These are phyloP conservation scores for Kwoniella pini DNA, from an alignment of 768 basidiomycete species.

Conservation along the genomic window DNA sequence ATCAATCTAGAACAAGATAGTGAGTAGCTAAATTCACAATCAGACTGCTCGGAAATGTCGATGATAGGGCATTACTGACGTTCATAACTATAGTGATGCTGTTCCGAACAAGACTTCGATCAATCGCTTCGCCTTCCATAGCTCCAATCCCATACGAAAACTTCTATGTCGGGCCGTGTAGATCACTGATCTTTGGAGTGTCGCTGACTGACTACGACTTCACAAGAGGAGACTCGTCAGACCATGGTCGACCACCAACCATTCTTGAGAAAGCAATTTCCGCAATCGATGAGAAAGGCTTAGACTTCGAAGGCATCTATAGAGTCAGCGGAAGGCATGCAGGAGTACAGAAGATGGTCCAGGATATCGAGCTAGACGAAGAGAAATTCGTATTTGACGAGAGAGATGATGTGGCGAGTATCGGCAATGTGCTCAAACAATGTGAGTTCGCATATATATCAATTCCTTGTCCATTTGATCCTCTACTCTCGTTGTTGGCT, in stretches of 20 bases:
- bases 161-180: slow-evolving; percentile 72
- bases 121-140: slow-evolving; percentile 18
- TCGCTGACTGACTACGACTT: slow-evolving; percentile 86
- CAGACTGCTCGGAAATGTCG: neutral
- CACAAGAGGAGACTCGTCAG: slow-evolving; percentile 71
- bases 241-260: slow-evolving; percentile 62
- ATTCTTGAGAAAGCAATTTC: slow-evolving; percentile 76
- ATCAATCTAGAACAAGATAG: slow-evolving; percentile 74
- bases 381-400: slow-evolving; percentile 69
- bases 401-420: slow-evolving; percentile 76
- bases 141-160: slow-evolving; percentile 50
- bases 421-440: slow-evolving; percentile 77
- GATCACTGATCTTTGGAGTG: slow-evolving; percentile 85
- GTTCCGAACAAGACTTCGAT: slow-evolving; percentile 30
- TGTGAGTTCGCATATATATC: slow-evolving; percentile 18
- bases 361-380: slow-evolving; percentile 84
- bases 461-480: neutral
- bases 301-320: slow-evolving; percentile 53
- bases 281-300: slow-evolving; percentile 74
- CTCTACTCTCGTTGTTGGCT: neutral
- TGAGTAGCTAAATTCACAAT: slow-evolving; percentile 48
- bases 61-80: no score
- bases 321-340: slow-evolving; percentile 64
- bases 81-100: slow-evolving; percentile 27
- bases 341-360: slow-evolving; percentile 76